These are phyloP conservation scores for Fistulina hepatica DNA, from an alignment of 1,284 basidiomycete species.

Conservation along the genomic window DNA sequence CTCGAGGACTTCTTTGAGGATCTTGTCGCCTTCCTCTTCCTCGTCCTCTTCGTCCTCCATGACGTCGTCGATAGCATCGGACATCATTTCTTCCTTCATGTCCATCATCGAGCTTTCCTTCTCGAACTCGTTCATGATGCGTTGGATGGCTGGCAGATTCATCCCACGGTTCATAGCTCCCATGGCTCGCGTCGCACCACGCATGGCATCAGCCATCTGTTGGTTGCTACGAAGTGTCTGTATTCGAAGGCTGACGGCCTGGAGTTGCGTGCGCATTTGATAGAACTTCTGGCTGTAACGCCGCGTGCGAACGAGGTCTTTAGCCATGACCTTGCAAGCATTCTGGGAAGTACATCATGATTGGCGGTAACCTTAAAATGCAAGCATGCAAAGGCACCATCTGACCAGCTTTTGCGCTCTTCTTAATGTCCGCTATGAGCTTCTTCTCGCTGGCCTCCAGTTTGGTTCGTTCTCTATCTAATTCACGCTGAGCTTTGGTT, in stretches of 20 bases:
- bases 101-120: conserved; percentile 97
- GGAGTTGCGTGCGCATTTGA: conserved; percentile 96
- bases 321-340: conserved; percentile 98
- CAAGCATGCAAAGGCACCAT: conserved; percentile 49
- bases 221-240: conserved; percentile 95
- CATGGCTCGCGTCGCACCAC: conserved; percentile 98
- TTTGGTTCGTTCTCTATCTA: conserved; percentile 90
- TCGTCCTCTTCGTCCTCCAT: conserved; percentile 97
- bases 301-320: conserved; percentile 93
- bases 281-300: conserved; percentile 98
- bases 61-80: conserved; percentile 94
- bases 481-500: conserved; percentile 93
- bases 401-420: conserved; percentile 91
- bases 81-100: conserved; percentile 99
- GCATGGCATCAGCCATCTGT: conserved; percentile 99
- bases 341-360: conserved; percentile 44
- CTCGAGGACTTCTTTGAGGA: conserved; percentile 92
- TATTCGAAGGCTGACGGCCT: conserved; percentile 92
- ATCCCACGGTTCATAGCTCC: conserved; percentile 94
- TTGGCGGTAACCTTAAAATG: not conserved
- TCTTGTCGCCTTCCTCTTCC: conserved; percentile 93
- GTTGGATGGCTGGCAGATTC: conserved; percentile 90
- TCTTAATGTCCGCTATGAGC: conserved; percentile 89
- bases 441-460: conserved; percentile 95
- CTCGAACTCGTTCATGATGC: conserved; percentile 98